Conservation (phyloP, 2,329 filamentous ascomycete genomes). For the Cladophialophora carrionii region DNA sequence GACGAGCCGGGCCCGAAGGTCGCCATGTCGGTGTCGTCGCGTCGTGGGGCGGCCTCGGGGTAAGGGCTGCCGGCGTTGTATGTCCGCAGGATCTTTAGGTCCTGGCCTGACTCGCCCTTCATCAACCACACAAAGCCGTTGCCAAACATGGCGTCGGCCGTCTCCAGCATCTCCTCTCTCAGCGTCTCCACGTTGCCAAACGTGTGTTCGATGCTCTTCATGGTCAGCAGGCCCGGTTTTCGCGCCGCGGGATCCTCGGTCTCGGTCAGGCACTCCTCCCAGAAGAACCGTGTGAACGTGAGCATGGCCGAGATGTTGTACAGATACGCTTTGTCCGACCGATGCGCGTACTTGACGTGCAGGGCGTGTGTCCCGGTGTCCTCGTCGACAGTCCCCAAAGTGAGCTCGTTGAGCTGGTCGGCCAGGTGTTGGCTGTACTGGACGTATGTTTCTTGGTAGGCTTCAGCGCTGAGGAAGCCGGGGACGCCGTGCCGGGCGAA, state of each 20-base stretch:
- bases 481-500: slow-evolving; percentile 60
- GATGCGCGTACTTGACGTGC: slow-evolving; percentile 74
- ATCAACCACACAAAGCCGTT: slow-evolving; percentile 98
- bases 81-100: slow-evolving; percentile 73
- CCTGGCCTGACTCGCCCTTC: slow-evolving; percentile 54
- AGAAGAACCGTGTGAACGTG: slow-evolving; percentile 75
- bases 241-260: slow-evolving; percentile 25
- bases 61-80: slow-evolving; percentile 92
- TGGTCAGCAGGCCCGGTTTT: slow-evolving; percentile 29
- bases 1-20: slow-evolving; percentile 43
- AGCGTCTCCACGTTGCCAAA: slow-evolving; percentile 86
- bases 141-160: slow-evolving; percentile 89
- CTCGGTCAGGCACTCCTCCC: slow-evolving; percentile 47
- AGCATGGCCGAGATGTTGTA: slow-evolving; percentile 99
- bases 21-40: slow-evolving; percentile 56
- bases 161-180: slow-evolving; percentile 75
- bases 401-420: slow-evolving; percentile 74
- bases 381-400: slow-evolving; percentile 60
- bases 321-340: slow-evolving; percentile 72
- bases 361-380: slow-evolving; percentile 62
- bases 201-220: slow-evolving; percentile 62
- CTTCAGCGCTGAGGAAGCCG: slow-evolving; percentile 70
- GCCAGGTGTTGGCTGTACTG: slow-evolving; percentile 77
- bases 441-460: slow-evolving; percentile 77
- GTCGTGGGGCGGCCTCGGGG: slow-evolving; percentile 79